These are phyloP conservation scores for Aspergillus alliaceus DNA, from an alignment of 2,329 filamentous ascomycete species.

Conservation along the genomic window DNA sequence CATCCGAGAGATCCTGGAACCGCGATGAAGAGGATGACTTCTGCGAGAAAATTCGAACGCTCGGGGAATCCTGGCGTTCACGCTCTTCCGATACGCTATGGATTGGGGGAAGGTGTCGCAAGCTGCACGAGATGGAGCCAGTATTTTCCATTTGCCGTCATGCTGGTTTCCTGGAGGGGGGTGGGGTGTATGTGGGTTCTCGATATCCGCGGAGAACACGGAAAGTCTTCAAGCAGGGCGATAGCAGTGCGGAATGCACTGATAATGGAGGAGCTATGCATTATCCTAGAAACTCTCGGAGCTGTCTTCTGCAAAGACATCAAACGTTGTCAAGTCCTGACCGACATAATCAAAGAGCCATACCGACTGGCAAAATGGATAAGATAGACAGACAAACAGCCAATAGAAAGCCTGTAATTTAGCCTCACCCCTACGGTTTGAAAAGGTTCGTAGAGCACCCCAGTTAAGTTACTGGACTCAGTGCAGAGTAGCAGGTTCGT, in stretches of 20 bases:
- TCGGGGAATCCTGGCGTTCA: slow-evolving; percentile 3
- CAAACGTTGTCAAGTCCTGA: background rate
- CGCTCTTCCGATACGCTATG: background rate
- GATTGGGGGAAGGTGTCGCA: background rate
- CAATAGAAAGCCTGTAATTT: background rate
- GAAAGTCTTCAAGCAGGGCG: background rate
- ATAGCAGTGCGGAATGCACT: slow-evolving; percentile 1
- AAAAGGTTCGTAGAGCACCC: no score
- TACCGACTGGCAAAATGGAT: background rate
- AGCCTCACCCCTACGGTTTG: background rate
- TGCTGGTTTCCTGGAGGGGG: background rate
- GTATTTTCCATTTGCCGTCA: background rate
- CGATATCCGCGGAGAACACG: background rate
- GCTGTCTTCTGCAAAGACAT: slow-evolving; percentile 1
- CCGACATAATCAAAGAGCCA: background rate
- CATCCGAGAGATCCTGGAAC: background rate
- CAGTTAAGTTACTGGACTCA: no score
- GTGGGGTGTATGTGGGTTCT: slow-evolving; percentile 6
- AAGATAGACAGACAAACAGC: background rate
- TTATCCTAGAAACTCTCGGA: background rate
- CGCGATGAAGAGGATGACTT: slow-evolving; percentile 3
- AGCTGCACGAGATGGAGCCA: background rate
- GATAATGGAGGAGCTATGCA: slow-evolving; percentile 5
- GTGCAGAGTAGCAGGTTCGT: no score
- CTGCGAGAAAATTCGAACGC: background rate